Evolutionary conservation across 1,139 yeast genomes (phyloP).

Genomic region (Saccharomyces hybrid): DNA sequence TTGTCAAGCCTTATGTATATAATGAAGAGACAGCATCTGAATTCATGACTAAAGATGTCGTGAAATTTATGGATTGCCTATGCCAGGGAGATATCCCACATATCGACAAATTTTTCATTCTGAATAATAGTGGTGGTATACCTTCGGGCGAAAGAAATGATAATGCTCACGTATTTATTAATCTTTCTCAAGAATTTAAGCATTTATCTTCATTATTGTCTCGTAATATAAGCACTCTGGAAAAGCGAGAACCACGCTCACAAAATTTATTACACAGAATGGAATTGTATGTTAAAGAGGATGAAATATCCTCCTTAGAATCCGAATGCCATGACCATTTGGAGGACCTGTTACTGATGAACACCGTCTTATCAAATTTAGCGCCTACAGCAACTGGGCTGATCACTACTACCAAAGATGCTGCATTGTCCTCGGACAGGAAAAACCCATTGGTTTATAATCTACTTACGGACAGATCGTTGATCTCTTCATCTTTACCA

Average conservation of each 20-base stretch:
- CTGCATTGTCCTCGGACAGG: constrained; percentile 21
- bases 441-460: constrained; percentile 82
- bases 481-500: constrained; percentile 92
- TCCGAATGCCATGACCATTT: constrained; percentile 24
- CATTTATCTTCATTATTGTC: constrained; percentile 36
- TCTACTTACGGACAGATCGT: constrained; percentile 81
- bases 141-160: constrained; percentile 78
- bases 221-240: constrained; percentile 5
- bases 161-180: constrained; percentile 82
- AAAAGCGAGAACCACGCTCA: constrained; percentile 13
- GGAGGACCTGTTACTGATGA: constrained; percentile 32
- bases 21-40: constrained; percentile 21
- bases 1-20: constrained; percentile 25
- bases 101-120: constrained; percentile 71
- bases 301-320: constrained; percentile 16
- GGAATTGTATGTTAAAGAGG: constrained; percentile 37
- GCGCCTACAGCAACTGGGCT: constrained; percentile 35
- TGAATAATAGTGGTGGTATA: constrained; percentile 82
- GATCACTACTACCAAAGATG: constrained; percentile 32
- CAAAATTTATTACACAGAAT: constrained; percentile 17
- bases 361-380: constrained; percentile 33
- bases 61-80: constrained; percentile 18
- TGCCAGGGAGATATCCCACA: constrained; percentile 35
- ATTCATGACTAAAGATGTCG: constrained; percentile 12
- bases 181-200: constrained; percentile 72